Conservation (phyloP, 805 yeast species). For the Starmerella apis region DNA sequence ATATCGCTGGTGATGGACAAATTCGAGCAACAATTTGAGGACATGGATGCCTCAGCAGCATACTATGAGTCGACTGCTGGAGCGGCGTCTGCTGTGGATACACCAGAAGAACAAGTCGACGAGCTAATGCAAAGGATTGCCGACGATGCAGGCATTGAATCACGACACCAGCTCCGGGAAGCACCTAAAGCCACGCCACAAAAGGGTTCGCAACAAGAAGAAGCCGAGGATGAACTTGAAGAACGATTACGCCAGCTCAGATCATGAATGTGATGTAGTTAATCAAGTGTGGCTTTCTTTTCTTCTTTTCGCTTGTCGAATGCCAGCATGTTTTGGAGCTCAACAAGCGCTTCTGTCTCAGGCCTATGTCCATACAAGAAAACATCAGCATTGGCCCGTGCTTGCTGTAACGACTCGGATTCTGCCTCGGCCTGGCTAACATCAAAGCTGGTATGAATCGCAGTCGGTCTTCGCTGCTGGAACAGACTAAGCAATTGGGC, state of each 20-base stretch:
- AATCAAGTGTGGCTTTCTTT: background rate
- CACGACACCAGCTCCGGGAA: slow-evolving; percentile 62
- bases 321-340: slow-evolving; percentile 17
- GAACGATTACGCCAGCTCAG: slow-evolving; percentile 84
- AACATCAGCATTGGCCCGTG: slow-evolving; percentile 18
- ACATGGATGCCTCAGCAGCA: slow-evolving; percentile 83
- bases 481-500: slow-evolving; percentile 9
- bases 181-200: slow-evolving; percentile 41
- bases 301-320: slow-evolving; percentile 15
- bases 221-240: slow-evolving; percentile 76
- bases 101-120: slow-evolving; percentile 94
- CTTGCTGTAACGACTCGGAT: slow-evolving; percentile 16
- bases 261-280: slow-evolving; percentile 26
- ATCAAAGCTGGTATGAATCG: slow-evolving; percentile 8
- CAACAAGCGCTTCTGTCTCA: slow-evolving; percentile 3
- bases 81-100: slow-evolving; percentile 74
- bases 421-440: slow-evolving; percentile 15
- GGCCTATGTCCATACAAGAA: slow-evolving; percentile 13
- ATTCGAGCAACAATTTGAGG: slow-evolving; percentile 92
- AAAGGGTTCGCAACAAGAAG: slow-evolving; percentile 41
- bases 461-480: slow-evolving; percentile 2
- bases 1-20: slow-evolving; percentile 94
- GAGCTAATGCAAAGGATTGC: slow-evolving; percentile 83
- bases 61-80: slow-evolving; percentile 87
- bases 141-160: slow-evolving; percentile 92